phyloP scores from a whole-genome alignment of 805 yeast genomes.

The Candida tibetensis region DNA sequence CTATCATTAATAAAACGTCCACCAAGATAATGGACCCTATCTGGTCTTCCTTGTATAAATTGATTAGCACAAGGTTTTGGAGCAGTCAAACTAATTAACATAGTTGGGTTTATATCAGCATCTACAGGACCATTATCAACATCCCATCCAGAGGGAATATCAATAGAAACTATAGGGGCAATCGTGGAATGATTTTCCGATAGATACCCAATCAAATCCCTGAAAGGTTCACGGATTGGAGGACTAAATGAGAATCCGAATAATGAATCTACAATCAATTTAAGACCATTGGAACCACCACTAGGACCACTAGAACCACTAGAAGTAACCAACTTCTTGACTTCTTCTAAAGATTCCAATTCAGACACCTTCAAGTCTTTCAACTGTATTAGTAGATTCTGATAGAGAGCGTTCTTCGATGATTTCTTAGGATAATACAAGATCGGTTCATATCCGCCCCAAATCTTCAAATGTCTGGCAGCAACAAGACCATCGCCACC shows the following conservation, averaged over 20 bases:
- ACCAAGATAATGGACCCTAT: conserved; percentile 70
- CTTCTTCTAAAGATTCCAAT: conserved; percentile 38
- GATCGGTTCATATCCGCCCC: conserved; percentile 70
- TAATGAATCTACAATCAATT: conserved; percentile 63
- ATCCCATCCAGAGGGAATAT: conserved; percentile 97
- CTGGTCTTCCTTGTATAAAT: conserved; percentile 25
- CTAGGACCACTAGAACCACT: no score
- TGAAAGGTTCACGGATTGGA: conserved; percentile 79
- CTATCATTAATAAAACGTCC: conserved; percentile 75
- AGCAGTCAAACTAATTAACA: conserved; percentile 82
- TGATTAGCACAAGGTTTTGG: conserved; percentile 82
- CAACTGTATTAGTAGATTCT: conserved; percentile 64
- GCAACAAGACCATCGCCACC: conserved; percentile 98
- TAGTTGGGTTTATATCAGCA: conserved; percentile 54
- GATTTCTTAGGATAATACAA: conserved; percentile 74
- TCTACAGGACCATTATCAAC: conserved; percentile 77
- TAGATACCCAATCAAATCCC: conserved; percentile 32
- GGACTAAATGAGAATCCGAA: conserved; percentile 95
- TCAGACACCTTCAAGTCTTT: conserved; percentile 60
- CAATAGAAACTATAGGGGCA: conserved; percentile 74
- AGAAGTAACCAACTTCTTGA: conserved; percentile 27
- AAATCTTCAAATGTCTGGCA: conserved; percentile 79
- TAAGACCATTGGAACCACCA: conserved; percentile 1
- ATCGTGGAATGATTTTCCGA: conserved; percentile 34
- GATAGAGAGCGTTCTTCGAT: conserved; percentile 54